These are phyloP conservation scores for Senna siamea DNA, from an alignment of 306 rosid species.

Conservation along the genomic window DNA sequence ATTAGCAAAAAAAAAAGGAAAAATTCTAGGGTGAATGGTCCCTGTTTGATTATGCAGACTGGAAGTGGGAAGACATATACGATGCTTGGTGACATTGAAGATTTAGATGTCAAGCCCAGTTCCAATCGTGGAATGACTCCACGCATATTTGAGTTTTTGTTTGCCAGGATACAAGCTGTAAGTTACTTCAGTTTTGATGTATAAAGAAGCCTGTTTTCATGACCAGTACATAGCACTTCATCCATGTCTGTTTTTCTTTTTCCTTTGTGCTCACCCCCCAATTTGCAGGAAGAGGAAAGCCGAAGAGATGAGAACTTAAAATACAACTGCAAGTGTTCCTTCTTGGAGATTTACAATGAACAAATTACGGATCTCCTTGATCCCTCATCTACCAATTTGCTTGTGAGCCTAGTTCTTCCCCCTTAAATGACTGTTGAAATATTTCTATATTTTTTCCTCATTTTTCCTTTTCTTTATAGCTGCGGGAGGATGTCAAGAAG, in stretches of 20 bases:
- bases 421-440: conserved; percentile 19
- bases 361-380: conserved; percentile 95
- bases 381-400: conserved; percentile 86
- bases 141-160: conserved; percentile 89
- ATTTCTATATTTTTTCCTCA: conserved; percentile 27
- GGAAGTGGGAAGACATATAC: conserved; percentile 99
- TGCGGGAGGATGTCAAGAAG: conserved; percentile 88
- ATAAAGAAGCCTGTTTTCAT: conserved; percentile 7
- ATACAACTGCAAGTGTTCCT: conserved; percentile 96
- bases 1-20: not conserved
- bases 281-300: conserved; percentile 91
- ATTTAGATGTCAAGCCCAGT: conserved; percentile 88
- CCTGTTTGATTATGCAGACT: conserved; percentile 65
- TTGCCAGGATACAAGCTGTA: conserved; percentile 99
- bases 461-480: conserved; percentile 49
- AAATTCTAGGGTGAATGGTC: conserved; percentile 28
- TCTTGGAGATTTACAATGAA: conserved; percentile 94
- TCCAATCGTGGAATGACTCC: conserved; percentile 95
- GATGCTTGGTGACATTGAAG: conserved; percentile 96
- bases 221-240: conserved; percentile 3
- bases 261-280: conserved; percentile 6
- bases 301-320: conserved; percentile 83
- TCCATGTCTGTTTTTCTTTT: conserved; percentile 33
- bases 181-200: conserved; percentile 35
- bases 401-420: conserved; percentile 59